Evolutionary conservation across 164 flowering plant genomes (phyloP).

Genomic region (Santalum album): DNA sequence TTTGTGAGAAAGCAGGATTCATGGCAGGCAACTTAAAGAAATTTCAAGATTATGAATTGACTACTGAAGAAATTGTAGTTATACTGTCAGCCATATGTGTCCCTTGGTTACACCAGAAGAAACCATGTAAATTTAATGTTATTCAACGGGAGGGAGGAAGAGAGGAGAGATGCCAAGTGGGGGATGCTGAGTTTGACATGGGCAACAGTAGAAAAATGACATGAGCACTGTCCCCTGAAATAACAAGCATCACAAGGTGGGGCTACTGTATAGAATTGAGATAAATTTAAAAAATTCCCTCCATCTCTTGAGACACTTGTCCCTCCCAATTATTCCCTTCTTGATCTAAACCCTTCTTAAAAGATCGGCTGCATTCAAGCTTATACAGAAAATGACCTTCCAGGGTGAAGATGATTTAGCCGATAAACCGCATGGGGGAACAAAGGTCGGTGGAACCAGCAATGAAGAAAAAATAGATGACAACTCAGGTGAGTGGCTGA

Average conservation of each 20-base stretch:
- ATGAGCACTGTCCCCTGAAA: conserved; percentile 30
- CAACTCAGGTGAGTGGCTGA: conserved; percentile 46
- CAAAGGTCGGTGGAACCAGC: not conserved
- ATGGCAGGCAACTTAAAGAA: conserved; percentile 8
- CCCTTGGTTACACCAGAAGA: conserved; percentile 21
- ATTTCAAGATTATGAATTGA: conserved; percentile 14
- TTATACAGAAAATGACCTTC: conserved; percentile 16
- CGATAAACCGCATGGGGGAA: conserved; percentile 5
- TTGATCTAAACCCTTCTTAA: conserved; percentile 10
- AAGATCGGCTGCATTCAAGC: conserved; percentile 1
- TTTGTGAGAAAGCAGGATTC: conserved; percentile 8
- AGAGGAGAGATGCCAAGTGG: conserved; percentile 18
- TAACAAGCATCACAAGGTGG: conserved; percentile 36
- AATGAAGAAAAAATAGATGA: conserved; percentile 15
- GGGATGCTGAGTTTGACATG: conserved; percentile 34
- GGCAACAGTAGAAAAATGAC: conserved; percentile 30
- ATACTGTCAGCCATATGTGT: too few relatives aligned
- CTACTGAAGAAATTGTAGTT: conserved; percentile 6
- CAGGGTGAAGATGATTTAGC: conserved; percentile 17
- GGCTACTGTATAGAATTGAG: conserved; percentile 14
- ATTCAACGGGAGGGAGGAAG: conserved; percentile 9
- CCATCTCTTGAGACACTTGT: conserved; percentile 3
- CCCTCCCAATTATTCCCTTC: conserved; percentile 14
- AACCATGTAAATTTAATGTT: conserved; percentile 23
- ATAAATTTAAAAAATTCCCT: conserved; percentile 8